These are phyloP conservation scores for Pichia sp. DNA, from an alignment of 1,139 yeast genomes.

Conservation along the genomic window DNA sequence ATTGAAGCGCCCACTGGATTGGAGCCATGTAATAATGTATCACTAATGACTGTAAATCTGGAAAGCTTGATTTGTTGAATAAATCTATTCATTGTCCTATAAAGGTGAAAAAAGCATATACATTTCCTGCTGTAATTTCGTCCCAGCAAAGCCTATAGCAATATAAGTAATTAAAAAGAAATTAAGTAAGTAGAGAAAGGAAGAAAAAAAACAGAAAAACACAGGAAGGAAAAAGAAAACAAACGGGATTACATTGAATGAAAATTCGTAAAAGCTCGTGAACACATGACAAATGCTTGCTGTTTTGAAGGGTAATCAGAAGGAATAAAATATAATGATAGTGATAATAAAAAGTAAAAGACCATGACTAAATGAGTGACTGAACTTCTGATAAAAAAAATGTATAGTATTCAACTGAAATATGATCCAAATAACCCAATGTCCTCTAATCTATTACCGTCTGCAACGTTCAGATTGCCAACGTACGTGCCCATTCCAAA, in stretches of 20 bases:
- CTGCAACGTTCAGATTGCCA: not conserved
- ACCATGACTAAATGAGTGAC: not conserved
- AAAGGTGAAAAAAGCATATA: not conserved
- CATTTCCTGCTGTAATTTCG: not conserved
- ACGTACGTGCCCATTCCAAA: not conserved
- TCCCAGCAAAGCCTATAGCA: not conserved
- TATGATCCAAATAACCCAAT: constrained; percentile 11
- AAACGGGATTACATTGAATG: not conserved
- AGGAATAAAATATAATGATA: not conserved
- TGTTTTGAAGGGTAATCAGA: not conserved
- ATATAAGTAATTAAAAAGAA: not conserved
- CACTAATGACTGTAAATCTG: not conserved
- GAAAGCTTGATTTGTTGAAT: too few relatives aligned
- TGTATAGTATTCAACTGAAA: constrained; percentile 7
- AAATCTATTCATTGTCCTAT: not conserved
- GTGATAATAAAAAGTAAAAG: not conserved
- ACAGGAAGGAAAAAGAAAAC: not conserved
- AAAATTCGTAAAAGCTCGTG: not conserved
- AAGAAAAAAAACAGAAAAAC: not conserved
- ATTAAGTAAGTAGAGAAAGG: not conserved
- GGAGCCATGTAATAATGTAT: not conserved
- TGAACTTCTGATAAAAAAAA: not conserved
- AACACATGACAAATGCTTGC: not conserved
- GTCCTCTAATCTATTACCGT: constrained; percentile 4
- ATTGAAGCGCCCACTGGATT: not conserved